Conservation (phyloP, 768 basidiomycete genomes). For the Asterophora parasitica region DNA sequence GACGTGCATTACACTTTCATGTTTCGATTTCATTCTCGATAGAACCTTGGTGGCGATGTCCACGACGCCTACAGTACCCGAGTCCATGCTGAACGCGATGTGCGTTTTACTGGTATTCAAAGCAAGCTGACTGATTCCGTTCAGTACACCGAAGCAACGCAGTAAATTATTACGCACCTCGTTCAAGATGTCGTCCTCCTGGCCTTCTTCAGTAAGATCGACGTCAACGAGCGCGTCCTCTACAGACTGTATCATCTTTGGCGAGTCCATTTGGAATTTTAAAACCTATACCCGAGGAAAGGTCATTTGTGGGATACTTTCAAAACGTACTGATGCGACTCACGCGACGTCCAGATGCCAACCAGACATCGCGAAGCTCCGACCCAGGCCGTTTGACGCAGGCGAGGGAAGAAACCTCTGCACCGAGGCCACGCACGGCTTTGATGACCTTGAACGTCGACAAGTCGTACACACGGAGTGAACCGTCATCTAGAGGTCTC, state of each 20-base stretch:
- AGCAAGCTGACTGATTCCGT: slow-evolving; percentile 52
- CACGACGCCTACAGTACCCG: slow-evolving; percentile 61
- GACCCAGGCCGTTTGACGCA: slow-evolving; percentile 38
- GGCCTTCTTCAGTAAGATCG: slow-evolving; percentile 37
- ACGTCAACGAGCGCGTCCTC: slow-evolving; percentile 45
- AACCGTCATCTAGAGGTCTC: slow-evolving; percentile 54
- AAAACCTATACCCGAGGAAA: slow-evolving; percentile 27
- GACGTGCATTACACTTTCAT: slow-evolving; percentile 45
- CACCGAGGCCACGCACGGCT: slow-evolving; percentile 52
- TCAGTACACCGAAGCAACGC: slow-evolving; percentile 17
- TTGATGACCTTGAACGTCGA: slow-evolving; percentile 56
- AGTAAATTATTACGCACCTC: slow-evolving; percentile 44
- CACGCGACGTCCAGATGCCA: slow-evolving; percentile 62
- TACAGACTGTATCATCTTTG: slow-evolving; percentile 48
- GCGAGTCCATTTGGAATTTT: slow-evolving; percentile 40
- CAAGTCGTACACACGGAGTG: slow-evolving; percentile 59
- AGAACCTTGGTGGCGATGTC: slow-evolving; percentile 48
- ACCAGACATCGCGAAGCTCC: slow-evolving; percentile 50
- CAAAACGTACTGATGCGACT: slow-evolving; percentile 11
- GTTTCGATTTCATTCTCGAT: slow-evolving; percentile 55
- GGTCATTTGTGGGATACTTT: neutral
- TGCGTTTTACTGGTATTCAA: slow-evolving; percentile 50
- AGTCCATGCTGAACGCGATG: slow-evolving; percentile 69
- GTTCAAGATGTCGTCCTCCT: slow-evolving; percentile 56
- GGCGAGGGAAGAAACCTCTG: slow-evolving; percentile 60